These are phyloP conservation scores for Kalmusia sp. DNA, from an alignment of 2,329 filamentous ascomycete genomes.

Conservation along the genomic window DNA sequence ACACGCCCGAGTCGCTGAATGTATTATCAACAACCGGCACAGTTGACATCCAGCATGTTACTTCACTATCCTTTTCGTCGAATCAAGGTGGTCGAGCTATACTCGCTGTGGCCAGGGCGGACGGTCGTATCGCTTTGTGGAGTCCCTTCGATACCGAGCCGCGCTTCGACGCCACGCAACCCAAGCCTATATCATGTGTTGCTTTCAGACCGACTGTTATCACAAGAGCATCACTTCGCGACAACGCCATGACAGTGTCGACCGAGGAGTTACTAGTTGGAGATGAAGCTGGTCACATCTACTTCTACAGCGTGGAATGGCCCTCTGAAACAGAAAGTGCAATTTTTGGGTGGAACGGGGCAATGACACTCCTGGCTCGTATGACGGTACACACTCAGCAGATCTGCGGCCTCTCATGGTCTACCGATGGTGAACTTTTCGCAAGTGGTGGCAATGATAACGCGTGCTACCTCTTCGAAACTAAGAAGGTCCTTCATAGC, in stretches of 20 bases:
- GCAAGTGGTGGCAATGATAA: constrained; percentile 95
- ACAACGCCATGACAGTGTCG: constrained; percentile 60
- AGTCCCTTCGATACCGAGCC: constrained; percentile 73
- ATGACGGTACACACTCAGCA: constrained; percentile 85
- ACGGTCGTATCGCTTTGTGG: constrained; percentile 78
- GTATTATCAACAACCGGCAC: constrained; percentile 53
- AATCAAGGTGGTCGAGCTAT: constrained; percentile 76
- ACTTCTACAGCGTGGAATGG: constrained; percentile 93
- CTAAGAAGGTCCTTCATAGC: constrained; percentile 61
- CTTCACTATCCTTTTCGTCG: constrained; percentile 90
- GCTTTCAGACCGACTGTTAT: constrained; percentile 75
- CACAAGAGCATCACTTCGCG: constrained; percentile 57
- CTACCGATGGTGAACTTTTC: constrained; percentile 75
- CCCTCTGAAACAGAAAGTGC: constrained; percentile 64
- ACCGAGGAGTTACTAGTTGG: constrained; percentile 88
- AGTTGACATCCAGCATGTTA: constrained; percentile 62
- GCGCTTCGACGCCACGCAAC: constrained; percentile 78
- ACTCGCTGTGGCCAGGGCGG: constrained; percentile 81
- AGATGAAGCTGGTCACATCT: constrained; percentile 81
- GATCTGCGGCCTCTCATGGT: constrained; percentile 93
- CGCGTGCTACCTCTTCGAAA: constrained; percentile 80
- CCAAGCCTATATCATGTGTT: constrained; percentile 77
- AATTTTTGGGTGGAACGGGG: constrained; percentile 77
- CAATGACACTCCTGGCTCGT: constrained; percentile 77
- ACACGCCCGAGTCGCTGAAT: constrained; percentile 62